Evolutionary conservation across 1,284 basidiomycete genomes (phyloP).

Genomic region (Athelia sp.): DNA sequence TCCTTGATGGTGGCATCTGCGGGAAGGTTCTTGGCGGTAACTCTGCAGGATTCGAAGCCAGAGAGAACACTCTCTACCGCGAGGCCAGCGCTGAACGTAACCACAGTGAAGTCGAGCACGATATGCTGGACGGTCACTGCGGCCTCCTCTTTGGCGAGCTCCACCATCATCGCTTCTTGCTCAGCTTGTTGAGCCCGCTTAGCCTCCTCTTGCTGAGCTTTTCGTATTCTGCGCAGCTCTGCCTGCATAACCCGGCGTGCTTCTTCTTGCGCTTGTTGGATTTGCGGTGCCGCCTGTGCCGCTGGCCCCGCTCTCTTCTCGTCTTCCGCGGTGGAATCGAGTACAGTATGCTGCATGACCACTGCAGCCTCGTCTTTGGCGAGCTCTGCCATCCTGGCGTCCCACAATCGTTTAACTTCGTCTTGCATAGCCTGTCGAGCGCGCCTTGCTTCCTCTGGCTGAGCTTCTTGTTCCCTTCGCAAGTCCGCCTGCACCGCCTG

Average conservation of each 20-base stretch:
- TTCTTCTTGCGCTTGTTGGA: too few relatives aligned
- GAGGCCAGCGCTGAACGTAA: constrained; percentile 18
- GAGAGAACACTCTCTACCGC: constrained; percentile 13
- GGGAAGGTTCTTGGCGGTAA: constrained; percentile 14
- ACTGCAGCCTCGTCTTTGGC: too few relatives aligned
- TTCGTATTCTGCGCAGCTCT: background rate
- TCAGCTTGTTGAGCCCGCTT: background rate
- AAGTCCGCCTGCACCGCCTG: too few relatives aligned
- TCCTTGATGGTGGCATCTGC: constrained; percentile 9
- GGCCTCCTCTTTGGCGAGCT: constrained; percentile 12
- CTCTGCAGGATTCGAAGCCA: constrained; percentile 14
- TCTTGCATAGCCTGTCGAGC: too few relatives aligned
- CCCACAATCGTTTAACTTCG: too few relatives aligned
- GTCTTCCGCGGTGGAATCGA: too few relatives aligned
- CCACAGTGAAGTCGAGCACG: constrained; percentile 13
- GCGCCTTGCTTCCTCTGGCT: too few relatives aligned
- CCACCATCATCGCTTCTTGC: background rate
- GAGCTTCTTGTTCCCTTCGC: too few relatives aligned
- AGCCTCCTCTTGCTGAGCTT: background rate
- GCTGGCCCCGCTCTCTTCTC: too few relatives aligned
- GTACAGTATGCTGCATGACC: too few relatives aligned
- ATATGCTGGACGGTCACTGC: constrained; percentile 11
- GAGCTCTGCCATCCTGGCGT: too few relatives aligned
- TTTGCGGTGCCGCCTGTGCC: too few relatives aligned
- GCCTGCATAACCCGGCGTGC: background rate